Conservation (phyloP, 2,329 filamentous ascomycete genomes). For the Ceratocystis ficicola region DNA sequence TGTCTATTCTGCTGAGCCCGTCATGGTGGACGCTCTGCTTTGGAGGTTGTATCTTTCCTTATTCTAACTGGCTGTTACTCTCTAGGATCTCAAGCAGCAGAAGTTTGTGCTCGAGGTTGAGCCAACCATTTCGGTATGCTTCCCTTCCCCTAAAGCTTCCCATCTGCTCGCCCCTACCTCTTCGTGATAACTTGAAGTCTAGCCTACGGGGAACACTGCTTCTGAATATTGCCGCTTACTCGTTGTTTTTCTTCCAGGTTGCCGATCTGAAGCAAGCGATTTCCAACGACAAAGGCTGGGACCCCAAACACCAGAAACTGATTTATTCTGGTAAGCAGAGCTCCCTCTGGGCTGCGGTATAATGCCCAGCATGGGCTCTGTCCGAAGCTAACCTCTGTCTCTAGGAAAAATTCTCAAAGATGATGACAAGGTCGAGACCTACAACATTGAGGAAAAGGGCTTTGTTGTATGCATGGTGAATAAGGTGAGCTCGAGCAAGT, state of each 20-base stretch:
- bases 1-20: no score
- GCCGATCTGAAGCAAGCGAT: constrained; percentile 88
- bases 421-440: constrained; percentile 89
- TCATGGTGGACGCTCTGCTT: not conserved
- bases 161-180: not conserved
- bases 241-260: constrained; percentile 47
- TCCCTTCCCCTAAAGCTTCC: constrained; percentile 34
- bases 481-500: constrained; percentile 51
- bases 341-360: not conserved
- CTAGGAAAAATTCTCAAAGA: constrained; percentile 96
- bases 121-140: constrained; percentile 60
- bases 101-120: constrained; percentile 96
- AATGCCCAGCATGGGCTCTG: not conserved
- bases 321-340: constrained; percentile 78
- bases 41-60: constrained; percentile 6
- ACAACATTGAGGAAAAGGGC: constrained; percentile 98
- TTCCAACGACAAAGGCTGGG: constrained; percentile 84
- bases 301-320: constrained; percentile 78
- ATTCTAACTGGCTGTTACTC: not conserved
- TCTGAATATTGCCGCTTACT: not conserved
- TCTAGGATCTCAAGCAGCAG: constrained; percentile 91
- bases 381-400: not conserved
- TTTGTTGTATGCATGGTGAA: constrained; percentile 98
- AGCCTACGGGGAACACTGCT: not conserved
- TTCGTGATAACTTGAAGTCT: not conserved